Percentiles rank a stretch among this genome's conserved stretches.
These are phyloP conservation scores for Aspergillus bertholletiae DNA, from an alignment of 495 filamentous ascomycete genomes.

Conservation along the genomic window DNA sequence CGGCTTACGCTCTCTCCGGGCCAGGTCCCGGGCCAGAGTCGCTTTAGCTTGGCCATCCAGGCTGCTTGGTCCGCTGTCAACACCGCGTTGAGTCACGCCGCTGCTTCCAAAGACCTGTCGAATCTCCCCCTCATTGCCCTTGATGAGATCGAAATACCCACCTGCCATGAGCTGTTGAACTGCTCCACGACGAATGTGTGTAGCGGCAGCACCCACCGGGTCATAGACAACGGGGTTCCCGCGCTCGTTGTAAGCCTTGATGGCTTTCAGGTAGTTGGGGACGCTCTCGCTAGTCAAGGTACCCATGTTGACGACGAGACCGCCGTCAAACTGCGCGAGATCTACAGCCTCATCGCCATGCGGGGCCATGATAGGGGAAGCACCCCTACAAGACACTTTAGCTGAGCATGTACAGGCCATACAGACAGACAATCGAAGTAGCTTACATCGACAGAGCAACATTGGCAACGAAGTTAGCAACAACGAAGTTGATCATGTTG, in stretches of 20 bases:
- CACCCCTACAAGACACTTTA: slow-evolving; percentile 49
- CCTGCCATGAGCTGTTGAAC: slow-evolving; percentile 67
- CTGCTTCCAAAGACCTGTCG: slow-evolving; percentile 57
- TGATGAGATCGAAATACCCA: slow-evolving; percentile 83
- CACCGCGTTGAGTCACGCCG: slow-evolving; percentile 70
- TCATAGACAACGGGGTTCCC: slow-evolving; percentile 80
- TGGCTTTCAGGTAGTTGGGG: slow-evolving; percentile 60
- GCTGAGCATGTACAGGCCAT: neutral
- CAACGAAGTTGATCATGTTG: slow-evolving; percentile 95
- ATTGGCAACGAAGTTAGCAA: slow-evolving; percentile 91
- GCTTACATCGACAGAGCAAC: slow-evolving; percentile 70
- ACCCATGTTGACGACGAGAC: slow-evolving; percentile 93
- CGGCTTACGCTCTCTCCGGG: slow-evolving; percentile 53
- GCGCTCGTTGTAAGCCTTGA: slow-evolving; percentile 73
- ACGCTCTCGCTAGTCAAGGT: slow-evolving; percentile 72
- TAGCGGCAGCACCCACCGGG: slow-evolving; percentile 89
- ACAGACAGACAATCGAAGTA: too few species aligned
- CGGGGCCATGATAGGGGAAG: slow-evolving; percentile 91
- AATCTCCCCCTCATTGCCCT: slow-evolving; percentile 94
- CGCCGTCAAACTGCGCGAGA: slow-evolving; percentile 59
- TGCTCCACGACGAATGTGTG: slow-evolving; percentile 63
- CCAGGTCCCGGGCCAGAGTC: slow-evolving; percentile 59
- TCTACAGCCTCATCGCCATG: slow-evolving; percentile 80
- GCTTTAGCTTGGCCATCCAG: slow-evolving; percentile 53
- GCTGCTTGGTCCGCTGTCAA: slow-evolving; percentile 71